phyloP scores from a whole-genome alignment of 768 basidiomycete genomes.

The Arthromyces matolae region DNA sequence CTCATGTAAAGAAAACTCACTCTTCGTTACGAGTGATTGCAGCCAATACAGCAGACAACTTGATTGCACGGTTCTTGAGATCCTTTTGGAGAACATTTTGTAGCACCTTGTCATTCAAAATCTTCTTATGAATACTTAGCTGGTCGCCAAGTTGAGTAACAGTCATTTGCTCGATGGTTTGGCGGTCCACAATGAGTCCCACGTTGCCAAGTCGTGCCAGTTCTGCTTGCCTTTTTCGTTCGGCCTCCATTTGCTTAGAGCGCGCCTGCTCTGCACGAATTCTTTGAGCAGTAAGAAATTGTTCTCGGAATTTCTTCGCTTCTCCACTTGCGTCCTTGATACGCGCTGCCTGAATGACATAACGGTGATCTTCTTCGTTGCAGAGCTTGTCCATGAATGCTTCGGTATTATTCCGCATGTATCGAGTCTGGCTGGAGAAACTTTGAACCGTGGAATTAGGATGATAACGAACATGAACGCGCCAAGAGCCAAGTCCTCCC shows the following conservation, averaged over 20 bases:
- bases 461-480: constrained; percentile 12
- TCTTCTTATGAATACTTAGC: too few relatives aligned
- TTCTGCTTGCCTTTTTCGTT: not conserved
- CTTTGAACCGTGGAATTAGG: not conserved
- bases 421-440: not conserved
- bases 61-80: too few relatives aligned
- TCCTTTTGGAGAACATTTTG: too few relatives aligned
- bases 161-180: too few relatives aligned
- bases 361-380: not conserved
- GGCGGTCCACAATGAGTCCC: too few relatives aligned
- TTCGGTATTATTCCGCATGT: not conserved
- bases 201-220: not conserved
- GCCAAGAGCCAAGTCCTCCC: constrained; percentile 22
- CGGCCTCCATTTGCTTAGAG: not conserved
- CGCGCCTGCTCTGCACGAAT: not conserved
- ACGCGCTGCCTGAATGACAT: not conserved
- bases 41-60: too few relatives aligned
- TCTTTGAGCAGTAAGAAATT: not conserved
- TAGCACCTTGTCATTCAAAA: too few relatives aligned
- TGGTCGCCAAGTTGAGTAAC: too few relatives aligned
- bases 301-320: not conserved
- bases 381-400: not conserved
- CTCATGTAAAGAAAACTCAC: too few relatives aligned
- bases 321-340: not conserved
- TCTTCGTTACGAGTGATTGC: too few relatives aligned